A percentile compares a stretch with the other conserved stretches of the same genome.
Conservation (phyloP, 352 stramenopile species). For the Phytopythium mirpurense region DNA sequence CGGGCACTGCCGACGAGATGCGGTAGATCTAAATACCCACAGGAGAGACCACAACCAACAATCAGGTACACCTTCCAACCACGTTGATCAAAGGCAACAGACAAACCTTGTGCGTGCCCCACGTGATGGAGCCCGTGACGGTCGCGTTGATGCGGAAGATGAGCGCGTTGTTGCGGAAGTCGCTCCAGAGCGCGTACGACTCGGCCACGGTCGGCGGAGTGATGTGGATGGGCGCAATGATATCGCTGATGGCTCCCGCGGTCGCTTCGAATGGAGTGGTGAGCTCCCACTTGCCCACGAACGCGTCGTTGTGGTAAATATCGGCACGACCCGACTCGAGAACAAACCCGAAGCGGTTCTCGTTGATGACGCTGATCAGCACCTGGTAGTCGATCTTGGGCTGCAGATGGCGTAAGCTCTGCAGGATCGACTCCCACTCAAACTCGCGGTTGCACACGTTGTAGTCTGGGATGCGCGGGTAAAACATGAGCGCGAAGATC, state of each 20-base stretch:
- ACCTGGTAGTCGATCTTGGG: slow-evolving; percentile 85
- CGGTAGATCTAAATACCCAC: slow-evolving; percentile 54
- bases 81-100: neutral
- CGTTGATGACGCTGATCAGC: slow-evolving; percentile 83
- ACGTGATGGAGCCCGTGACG: slow-evolving; percentile 77
- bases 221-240: slow-evolving; percentile 72
- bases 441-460: slow-evolving; percentile 88
- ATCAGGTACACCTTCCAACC: no score
- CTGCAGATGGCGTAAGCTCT: slow-evolving; percentile 63
- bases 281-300: slow-evolving; percentile 70
- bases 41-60: no score
- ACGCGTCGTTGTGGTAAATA: slow-evolving; percentile 75
- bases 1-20: slow-evolving; percentile 67
- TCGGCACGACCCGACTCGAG: slow-evolving; percentile 66
- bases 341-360: slow-evolving; percentile 85
- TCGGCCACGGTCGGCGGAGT: slow-evolving; percentile 36
- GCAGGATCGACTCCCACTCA: slow-evolving; percentile 83
- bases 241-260: slow-evolving; percentile 71
- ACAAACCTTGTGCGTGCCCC: slow-evolving; percentile 69
- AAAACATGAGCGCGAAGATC: slow-evolving; percentile 81
- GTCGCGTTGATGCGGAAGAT: slow-evolving; percentile 83
- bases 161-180: slow-evolving; percentile 69
- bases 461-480: slow-evolving; percentile 83
- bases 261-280: slow-evolving; percentile 58
- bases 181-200: slow-evolving; percentile 56